Evolutionary conservation across 2,329 filamentous ascomycete species (phyloP).

Genomic region (Sporothrix dimorphospora): DNA sequence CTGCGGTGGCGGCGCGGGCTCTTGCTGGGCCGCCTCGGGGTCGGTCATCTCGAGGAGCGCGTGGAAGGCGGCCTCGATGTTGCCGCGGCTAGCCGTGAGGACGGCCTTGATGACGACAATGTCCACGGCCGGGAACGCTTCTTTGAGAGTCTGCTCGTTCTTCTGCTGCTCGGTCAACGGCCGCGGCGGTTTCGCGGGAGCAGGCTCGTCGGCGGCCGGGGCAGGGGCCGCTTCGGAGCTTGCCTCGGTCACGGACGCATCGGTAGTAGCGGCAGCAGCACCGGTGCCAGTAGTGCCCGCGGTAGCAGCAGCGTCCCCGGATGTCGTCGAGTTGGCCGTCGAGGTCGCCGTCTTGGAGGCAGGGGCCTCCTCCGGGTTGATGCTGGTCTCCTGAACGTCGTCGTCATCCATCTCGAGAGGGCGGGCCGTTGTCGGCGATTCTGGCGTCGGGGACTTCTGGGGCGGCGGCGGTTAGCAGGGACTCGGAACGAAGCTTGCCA

Average conservation of each 20-base stretch:
- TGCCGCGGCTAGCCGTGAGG: conserved; percentile 79
- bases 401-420: conserved; percentile 73
- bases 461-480: conserved; percentile 18
- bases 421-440: conserved; percentile 67
- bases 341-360: conserved; percentile 37
- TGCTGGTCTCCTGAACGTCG: conserved; percentile 64
- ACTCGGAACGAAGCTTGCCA: conserved; percentile 4
- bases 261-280: conserved; percentile 39
- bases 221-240: conserved; percentile 36
- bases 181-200: conserved; percentile 80
- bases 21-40: conserved; percentile 64
- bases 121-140: conserved; percentile 90
- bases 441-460: conserved; percentile 52
- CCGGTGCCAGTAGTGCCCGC: conserved; percentile 30
- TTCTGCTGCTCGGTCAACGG: conserved; percentile 81
- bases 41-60: conserved; percentile 86
- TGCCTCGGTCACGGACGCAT: conserved; percentile 20
- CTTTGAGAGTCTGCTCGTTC: conserved; percentile 84
- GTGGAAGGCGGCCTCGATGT: conserved; percentile 93
- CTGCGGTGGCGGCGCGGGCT: conserved; percentile 62
- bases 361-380: conserved; percentile 49
- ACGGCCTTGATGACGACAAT: conserved; percentile 81
- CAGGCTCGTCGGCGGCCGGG: conserved; percentile 46
- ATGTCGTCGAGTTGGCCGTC: conserved; percentile 32
- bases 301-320: conserved; percentile 44